phyloP scores from a whole-genome alignment of 1,139 yeast species.

The Protomyces gravidus region DNA sequence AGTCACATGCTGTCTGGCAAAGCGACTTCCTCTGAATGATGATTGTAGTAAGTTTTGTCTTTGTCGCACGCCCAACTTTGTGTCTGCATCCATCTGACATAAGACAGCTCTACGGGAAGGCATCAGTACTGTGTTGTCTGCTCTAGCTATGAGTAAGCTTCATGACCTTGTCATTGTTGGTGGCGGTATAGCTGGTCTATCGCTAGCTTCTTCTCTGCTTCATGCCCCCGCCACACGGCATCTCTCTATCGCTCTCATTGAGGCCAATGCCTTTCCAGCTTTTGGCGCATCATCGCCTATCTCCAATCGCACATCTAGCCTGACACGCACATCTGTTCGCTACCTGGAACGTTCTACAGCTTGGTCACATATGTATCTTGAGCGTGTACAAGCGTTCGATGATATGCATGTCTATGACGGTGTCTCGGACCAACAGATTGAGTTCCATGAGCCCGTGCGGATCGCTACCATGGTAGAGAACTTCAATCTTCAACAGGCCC shows the following conservation, averaged over 20 bases:
- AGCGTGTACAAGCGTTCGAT: conserved; percentile 73
- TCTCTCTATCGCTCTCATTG: conserved; percentile 65
- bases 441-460: conserved; percentile 49
- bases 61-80: too few species aligned
- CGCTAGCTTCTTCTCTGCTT: conserved; percentile 73
- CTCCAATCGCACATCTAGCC: conserved; percentile 44
- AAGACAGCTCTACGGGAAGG: too few species aligned
- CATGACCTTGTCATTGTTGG: conserved; percentile 83
- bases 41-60: too few species aligned
- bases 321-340: conserved; percentile 21
- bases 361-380: conserved; percentile 65
- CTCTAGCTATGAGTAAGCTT: conserved; percentile 5
- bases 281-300: conserved; percentile 60
- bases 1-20: too few species aligned
- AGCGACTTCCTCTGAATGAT: too few species aligned
- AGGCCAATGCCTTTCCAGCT: conserved; percentile 58
- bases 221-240: conserved; percentile 58
- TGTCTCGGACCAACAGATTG: conserved; percentile 61
- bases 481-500: conserved; percentile 70
- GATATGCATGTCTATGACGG: conserved; percentile 86
- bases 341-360: conserved; percentile 39
- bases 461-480: conserved; percentile 89
- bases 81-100: too few species aligned
- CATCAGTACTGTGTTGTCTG: too few species aligned
- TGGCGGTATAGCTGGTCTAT: conserved; percentile 96